Evolutionary conservation across 2,329 filamentous ascomycete genomes (phyloP), one percentile per base, ranked within the genome.

Genomic region (Metarhizium sp.): DNA sequence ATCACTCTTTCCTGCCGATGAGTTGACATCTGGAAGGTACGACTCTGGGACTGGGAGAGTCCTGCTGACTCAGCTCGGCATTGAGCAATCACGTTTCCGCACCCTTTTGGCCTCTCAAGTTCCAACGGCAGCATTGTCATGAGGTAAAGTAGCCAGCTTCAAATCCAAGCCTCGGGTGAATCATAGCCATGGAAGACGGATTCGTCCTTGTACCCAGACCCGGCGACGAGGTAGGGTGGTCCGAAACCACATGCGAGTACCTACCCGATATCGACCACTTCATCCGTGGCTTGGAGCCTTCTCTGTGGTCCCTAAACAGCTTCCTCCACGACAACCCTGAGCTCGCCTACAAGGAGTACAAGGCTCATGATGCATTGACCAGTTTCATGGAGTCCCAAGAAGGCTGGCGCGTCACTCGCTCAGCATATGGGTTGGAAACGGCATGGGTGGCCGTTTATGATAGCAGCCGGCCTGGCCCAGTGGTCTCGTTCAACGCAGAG

Each of bases 291-390:
- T 29, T 57, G 43, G 34, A 51, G 50, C 18, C 55, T 59, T 16
- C 57, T 0, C 62, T 75, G 2, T 70, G 71, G 61, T 58, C 63
- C 5, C 62, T 76, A 42, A 74, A 70, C 58, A 66, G 69, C 7
- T 64, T 67, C 43, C 71, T 77, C n/a, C 74, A 75, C 60, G 70
- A 71, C 46, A 67, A 76, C 48, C 74, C 74, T 0, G 74, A 77
- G 59, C 62, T 73, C 6, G 55, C 66, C 5, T 76, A 70, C 57
- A 63, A 73, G 46, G 74, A 77, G 58, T 62, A 65, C 53, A 70
- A 70, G 20, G 74, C 75, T 0, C 74, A 77, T 55, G 64, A 71
- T 14, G 60, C 67, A 5, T 62, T 77, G 36, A 73, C 71, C 0
- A 62, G 62, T 7, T 76, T 69, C 50, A 61, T 75, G 57, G 59